Percentiles rank a stretch among this genome's conserved stretches.
Conservation (phyloP, 257 asterid species). For the Oldenlandia corymbosa region DNA sequence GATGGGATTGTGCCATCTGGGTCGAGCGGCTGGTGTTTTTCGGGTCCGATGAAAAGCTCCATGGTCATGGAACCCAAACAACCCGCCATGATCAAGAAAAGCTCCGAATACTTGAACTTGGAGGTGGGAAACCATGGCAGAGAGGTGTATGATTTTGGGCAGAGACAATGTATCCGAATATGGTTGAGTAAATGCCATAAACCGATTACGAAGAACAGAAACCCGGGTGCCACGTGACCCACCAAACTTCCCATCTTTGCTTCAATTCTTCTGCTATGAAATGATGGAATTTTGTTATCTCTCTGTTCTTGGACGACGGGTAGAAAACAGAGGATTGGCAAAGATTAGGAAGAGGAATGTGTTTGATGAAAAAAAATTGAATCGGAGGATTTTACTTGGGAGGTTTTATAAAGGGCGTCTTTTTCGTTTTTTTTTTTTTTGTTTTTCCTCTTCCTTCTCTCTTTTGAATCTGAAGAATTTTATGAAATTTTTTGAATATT, state of each 20-base stretch:
- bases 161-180: constrained; percentile 47
- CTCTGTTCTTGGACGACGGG: too few species aligned
- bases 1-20: constrained; percentile 48
- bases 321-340: too few species aligned
- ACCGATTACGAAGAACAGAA: constrained; percentile 57
- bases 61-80: constrained; percentile 33
- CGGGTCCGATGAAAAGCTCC: constrained; percentile 48
- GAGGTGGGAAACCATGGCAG: constrained; percentile 68
- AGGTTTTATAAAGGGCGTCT: too few species aligned
- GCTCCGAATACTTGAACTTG: constrained; percentile 45
- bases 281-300: too few species aligned
- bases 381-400: too few species aligned
- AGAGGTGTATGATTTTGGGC: constrained; percentile 50
- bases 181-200: constrained; percentile 72
- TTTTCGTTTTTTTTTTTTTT: too few species aligned
- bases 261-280: too few species aligned
- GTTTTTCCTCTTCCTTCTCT: too few species aligned
- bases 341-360: too few species aligned
- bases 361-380: too few species aligned
- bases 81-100: constrained; percentile 38
- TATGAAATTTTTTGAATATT: too few species aligned
- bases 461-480: too few species aligned
- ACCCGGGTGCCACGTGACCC: constrained; percentile 72
- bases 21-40: constrained; percentile 45
- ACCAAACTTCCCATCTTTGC: constrained; percentile 51